Evolutionary conservation across 306 rosid species (phyloP), one percentile per base, ranked within the genome.

Genomic region (Vigna nakashimae): DNA sequence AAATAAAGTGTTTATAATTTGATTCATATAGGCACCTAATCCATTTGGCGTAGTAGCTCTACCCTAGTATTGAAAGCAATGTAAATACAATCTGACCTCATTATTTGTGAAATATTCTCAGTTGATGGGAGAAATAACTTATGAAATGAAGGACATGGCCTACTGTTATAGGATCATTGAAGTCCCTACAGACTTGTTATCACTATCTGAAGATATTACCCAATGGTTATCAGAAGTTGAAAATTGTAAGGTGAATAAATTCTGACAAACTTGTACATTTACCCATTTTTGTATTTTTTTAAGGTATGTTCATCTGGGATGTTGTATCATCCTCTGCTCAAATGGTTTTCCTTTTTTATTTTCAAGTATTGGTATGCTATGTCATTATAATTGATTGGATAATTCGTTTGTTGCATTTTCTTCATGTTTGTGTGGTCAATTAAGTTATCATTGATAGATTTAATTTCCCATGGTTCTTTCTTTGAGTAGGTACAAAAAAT

Each of bases 151-250:
- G 92, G 98, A 95, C 85, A 69, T 73, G 78, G 98, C 98, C 26
- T 95, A 76, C 85, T 89, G 96, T 77, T 95, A 88, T 84, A 86
- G 76, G 76, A 83, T 91, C 71, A 60, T 88, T 69, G 74, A 88
- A 80, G 85, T 75, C 52, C 98, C 96, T 24, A 77, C 75, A 34
- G 98, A 92, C 75, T 79, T 91, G 73, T 81, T 88, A 73, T 85
- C 93, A 63, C 87, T 95, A 62, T 87, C 97, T 32, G 89, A 87
- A 57, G 86, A 87, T 79, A 91, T 92, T 70, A 91, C 89, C 63
- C 85, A n/a, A 84, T 95, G 98, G 98, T 84, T 95, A 78, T 65
- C 89, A 7, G 98, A 91, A 63, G 89, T 95, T 73, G 98, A 95
- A 89, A 83, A 80, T 78, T 87, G 91, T 56, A 95, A 92, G 98